Base-by-base conservation (phyloP, 345 rosid genomes). In the Eucalyptus leucophloia region DNA sequence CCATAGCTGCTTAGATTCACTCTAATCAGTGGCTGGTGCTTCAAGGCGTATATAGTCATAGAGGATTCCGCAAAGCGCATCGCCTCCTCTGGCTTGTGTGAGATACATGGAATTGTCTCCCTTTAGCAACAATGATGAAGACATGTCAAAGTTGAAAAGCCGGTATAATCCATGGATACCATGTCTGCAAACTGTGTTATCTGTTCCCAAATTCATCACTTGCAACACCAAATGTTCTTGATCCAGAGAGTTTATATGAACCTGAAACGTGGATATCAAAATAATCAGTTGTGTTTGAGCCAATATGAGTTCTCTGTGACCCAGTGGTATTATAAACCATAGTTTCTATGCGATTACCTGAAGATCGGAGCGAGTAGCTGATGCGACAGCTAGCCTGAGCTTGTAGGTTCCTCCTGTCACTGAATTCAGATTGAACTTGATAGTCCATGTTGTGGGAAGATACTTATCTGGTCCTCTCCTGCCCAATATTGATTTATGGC, bases 1-100 rank as follows among this genome's bases (percentile, higher is more conserved):
- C 24, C 45, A 11, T 10, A 37, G 82, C 45, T 72, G 45, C 45
- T 72, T 72, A 72, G 7, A 77, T 26, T 37, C 47, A 40, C 16
- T 11, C 83, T 37, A 77, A 11, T 77, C 83, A 32, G 90, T 50
- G 62, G 90, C 56, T 9, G 94, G 93, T 8, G 93, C 91, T 89
- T 92, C 93, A 37, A 92, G 93, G 88, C 94, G 85, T 32, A 89
- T 23, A 50, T 87, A 93, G 86, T 93, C 94, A 49, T 93, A 93
- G 18, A 89, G 86, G 60, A 93, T 85, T 89, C 94, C 91, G 26
- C 93, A 89, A 8, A 92, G 90, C 60, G 91, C 62, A 90, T 92
- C 91, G 37, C 92, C 90, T 80, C 91, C 87, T 82, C 90, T 90
- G 49, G 92, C 91, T 56, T 91, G 93, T 62, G 65, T 86, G 34